These are phyloP conservation scores for Trichoderma asperellum DNA, from an alignment of 2,329 filamentous ascomycete genomes.

Conservation along the genomic window DNA sequence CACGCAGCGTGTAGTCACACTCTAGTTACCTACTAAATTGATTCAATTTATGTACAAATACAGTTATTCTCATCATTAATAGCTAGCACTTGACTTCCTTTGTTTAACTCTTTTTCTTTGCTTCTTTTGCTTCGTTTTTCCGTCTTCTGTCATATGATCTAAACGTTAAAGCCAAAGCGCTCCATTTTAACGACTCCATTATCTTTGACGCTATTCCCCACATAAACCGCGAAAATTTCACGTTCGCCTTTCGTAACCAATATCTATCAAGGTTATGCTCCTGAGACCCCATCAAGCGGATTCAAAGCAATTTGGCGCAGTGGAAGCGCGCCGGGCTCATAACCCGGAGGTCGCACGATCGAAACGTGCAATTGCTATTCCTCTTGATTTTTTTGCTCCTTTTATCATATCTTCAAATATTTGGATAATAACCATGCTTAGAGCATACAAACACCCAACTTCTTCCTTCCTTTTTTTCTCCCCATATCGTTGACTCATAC, in stretches of 20 bases:
- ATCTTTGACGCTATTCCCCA: slow-evolving; percentile 13
- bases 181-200: slow-evolving; percentile 5
- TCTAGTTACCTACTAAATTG: too few species aligned
- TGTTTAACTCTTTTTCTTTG: background rate
- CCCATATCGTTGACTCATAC: background rate
- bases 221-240: background rate
- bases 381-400: background rate
- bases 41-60: too few species aligned
- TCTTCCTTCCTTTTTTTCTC: background rate
- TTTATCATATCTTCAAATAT: too few species aligned
- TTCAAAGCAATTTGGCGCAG: slow-evolving; percentile 38
- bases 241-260: background rate
- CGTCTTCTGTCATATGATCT: background rate
- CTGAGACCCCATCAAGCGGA: background rate
- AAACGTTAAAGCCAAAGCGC: background rate
- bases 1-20: background rate
- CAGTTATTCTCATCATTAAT: background rate
- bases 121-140: background rate
- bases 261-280: background rate
- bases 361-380: slow-evolving; percentile 34
- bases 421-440: background rate
- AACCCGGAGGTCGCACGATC: slow-evolving; percentile 39
- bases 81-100: rapidly evolving
- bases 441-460: background rate
- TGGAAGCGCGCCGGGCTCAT: slow-evolving; percentile 39